These are phyloP conservation scores for Cyclospora cayetanensis DNA, from an alignment of 169 alveolate genomes.

Conservation along the genomic window DNA sequence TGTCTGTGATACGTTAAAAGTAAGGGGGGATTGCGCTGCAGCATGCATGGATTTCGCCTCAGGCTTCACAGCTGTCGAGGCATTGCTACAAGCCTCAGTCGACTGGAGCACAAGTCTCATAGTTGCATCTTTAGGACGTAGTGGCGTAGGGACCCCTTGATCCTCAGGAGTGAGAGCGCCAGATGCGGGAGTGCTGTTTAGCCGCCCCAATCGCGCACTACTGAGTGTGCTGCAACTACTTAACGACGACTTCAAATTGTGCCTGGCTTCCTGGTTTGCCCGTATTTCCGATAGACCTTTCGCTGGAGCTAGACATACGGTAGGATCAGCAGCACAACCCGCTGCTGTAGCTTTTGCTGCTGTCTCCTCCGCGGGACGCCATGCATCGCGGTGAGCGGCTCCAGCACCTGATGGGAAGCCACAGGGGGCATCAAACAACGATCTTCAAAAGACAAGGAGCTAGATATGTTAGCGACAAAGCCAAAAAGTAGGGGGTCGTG, in stretches of 20 bases:
- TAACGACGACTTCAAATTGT: not conserved
- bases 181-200: not conserved
- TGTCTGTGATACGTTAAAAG: not conserved
- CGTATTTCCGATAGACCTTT: not conserved
- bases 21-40: not conserved
- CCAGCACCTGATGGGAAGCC: not conserved
- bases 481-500: no score
- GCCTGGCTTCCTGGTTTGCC: not conserved
- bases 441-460: not conserved
- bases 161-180: not conserved
- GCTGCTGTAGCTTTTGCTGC: not conserved
- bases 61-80: no score
- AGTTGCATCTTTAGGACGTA: not conserved
- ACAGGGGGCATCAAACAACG: not conserved
- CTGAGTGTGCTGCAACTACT: slow-evolving; percentile 57
- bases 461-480: no score
- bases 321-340: not conserved
- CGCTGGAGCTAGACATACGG: not conserved
- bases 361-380: not conserved
- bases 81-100: no score
- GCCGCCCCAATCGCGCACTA: no score
- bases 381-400: not conserved
- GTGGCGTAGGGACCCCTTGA: not conserved
- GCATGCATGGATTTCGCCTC: no score
- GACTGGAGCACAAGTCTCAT: no score